Conservation (phyloP, 345 rosid genomes). For the Firmiana major region DNA sequence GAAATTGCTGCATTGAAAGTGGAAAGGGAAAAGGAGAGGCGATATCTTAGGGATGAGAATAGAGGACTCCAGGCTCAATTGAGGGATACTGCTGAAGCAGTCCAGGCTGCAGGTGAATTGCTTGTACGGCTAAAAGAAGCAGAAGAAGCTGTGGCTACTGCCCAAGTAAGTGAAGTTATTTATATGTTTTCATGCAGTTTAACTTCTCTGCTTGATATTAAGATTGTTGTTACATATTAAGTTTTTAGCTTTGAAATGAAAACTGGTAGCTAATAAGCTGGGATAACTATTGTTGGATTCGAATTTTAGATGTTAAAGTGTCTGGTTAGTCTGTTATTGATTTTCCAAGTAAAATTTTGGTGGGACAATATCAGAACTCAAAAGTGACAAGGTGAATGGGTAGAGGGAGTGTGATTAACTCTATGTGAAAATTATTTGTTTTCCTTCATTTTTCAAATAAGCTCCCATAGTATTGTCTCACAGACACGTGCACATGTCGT, state of each 20-base stretch:
- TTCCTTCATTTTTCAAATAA: background rate
- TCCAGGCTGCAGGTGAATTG: conserved; percentile 93
- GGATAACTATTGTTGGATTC: background rate
- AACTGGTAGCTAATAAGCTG: background rate
- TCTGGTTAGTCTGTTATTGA: background rate
- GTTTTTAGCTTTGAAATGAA: background rate
- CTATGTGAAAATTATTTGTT: background rate
- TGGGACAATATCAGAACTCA: background rate
- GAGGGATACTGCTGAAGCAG: conserved; percentile 97
- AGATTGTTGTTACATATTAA: background rate
- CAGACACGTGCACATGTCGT: background rate
- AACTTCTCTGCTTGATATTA: background rate
- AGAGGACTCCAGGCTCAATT: conserved; percentile 83
- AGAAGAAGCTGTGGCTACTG: conserved; percentile 69
- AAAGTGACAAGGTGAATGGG: background rate
- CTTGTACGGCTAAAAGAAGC: conserved; percentile 95
- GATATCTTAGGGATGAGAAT: conserved; percentile 81
- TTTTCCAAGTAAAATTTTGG: background rate
- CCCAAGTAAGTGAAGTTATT: conserved; percentile 47
- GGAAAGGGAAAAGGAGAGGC: conserved; percentile 82
- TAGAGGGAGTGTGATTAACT: background rate
- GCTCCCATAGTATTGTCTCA: background rate
- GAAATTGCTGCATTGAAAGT: conserved; percentile 85
- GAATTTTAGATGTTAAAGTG: background rate
- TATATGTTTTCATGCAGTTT: background rate